A percentile compares a stretch with the other conserved stretches of the same genome.
Evolutionary conservation across 768 basidiomycete genomes (phyloP).

Genomic region (Pleurotus eryngii): DNA sequence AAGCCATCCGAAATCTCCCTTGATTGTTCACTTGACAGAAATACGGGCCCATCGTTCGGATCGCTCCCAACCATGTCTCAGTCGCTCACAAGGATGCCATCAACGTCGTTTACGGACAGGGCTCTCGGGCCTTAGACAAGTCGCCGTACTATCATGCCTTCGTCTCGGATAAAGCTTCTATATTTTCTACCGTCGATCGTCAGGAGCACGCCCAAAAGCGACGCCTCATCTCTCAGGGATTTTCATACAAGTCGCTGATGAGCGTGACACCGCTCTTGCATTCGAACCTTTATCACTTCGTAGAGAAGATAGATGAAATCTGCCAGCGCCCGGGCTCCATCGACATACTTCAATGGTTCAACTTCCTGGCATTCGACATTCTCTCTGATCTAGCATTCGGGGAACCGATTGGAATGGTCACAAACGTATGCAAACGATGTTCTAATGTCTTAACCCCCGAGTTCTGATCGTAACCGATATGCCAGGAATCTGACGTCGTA

Average conservation of each 20-base stretch:
- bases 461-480: background rate
- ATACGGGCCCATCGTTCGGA: slow-evolving; percentile 27
- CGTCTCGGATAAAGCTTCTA: slow-evolving; percentile 21
- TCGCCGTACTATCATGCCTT: slow-evolving; percentile 30
- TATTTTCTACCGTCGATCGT: slow-evolving; percentile 29
- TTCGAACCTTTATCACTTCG: slow-evolving; percentile 11
- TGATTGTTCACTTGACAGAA: slow-evolving; percentile 13
- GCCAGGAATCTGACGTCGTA: slow-evolving; percentile 23
- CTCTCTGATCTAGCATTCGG: slow-evolving; percentile 32
- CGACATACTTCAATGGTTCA: slow-evolving; percentile 27
- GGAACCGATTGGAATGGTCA: slow-evolving; percentile 28
- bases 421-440: slow-evolving; percentile 11
- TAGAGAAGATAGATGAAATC: slow-evolving; percentile 19
- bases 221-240: slow-evolving; percentile 27
- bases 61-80: slow-evolving; percentile 31
- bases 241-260: slow-evolving; percentile 20
- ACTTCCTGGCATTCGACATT: slow-evolving; percentile 31
- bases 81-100: slow-evolving; percentile 24
- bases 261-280: slow-evolving; percentile 19
- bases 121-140: slow-evolving; percentile 24
- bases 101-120: slow-evolving; percentile 28
- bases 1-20: background rate
- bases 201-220: slow-evolving; percentile 28
- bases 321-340: slow-evolving; percentile 15
- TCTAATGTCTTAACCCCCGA: background rate